Percentiles rank a stretch among this genome's conserved stretches.
Evolutionary conservation across 2,329 filamentous ascomycete genomes (phyloP).

Genomic region (Xylogone sp.): DNA sequence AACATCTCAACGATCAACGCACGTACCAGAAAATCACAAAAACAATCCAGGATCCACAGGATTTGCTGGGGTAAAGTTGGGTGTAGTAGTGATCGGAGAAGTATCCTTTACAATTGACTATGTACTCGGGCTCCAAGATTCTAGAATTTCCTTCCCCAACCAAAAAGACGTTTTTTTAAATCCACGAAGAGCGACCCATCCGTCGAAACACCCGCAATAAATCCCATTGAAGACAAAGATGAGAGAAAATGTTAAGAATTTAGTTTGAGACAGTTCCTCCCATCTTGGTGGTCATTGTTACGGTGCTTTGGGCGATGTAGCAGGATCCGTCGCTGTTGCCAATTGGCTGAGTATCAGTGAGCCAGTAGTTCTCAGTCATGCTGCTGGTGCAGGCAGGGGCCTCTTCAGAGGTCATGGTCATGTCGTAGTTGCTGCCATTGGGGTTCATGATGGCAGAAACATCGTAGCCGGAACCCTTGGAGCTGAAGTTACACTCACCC

Average conservation of each 20-base stretch:
- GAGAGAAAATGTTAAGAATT: background rate
- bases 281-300: constrained; percentile 21
- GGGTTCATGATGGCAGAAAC: constrained; percentile 27
- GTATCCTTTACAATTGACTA: background rate
- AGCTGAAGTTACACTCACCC: constrained; percentile 23
- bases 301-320: constrained; percentile 19
- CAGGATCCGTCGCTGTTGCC: constrained; percentile 25
- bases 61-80: background rate
- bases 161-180: background rate
- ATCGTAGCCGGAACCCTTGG: constrained; percentile 23
- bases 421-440: constrained; percentile 22
- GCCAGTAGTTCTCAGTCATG: constrained; percentile 25
- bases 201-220: background rate
- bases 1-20: too few relatives aligned
- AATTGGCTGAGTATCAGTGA: constrained; percentile 18
- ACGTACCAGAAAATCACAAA: background rate
- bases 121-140: background rate
- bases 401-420: constrained; percentile 24
- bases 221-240: background rate
- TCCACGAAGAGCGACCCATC: background rate
- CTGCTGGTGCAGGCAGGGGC: constrained; percentile 21
- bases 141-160: too few relatives aligned
- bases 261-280: constrained; percentile 13
- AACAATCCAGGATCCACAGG: background rate
- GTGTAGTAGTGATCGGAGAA: background rate